Evolutionary conservation across 352 stramenopile genomes (phyloP), one percentile per base, ranked within the genome.

Genomic region (Phytopythium mirpurense): DNA sequence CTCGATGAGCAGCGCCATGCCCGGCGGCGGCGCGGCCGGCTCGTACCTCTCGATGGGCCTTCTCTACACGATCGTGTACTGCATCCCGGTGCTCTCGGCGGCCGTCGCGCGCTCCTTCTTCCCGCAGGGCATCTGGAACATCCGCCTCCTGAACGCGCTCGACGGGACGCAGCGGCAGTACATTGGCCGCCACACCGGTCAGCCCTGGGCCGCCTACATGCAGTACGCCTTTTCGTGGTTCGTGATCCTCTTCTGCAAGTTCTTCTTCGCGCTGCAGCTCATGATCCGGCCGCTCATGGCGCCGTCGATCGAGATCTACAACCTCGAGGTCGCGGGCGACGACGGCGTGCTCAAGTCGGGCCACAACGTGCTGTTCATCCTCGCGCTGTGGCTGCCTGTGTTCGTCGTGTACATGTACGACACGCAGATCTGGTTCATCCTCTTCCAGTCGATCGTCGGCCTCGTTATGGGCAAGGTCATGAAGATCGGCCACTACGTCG

Each of bases 351-450:
- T 92, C 36, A 63, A 90, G 54, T 88, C 78, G 23, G 73, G 78
- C 10, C 79, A 91, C 65, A 94, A 94, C 65, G 44, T 94, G 24
- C 56, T 83, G 53, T 92, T 94, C 62, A 90, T 94, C 41, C 19
- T 66, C 6, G 81, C 79, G 24, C 53, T 94, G 8, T 94, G 83
- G 83, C 68, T 77, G 21, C 83, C 83, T 0, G 74, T 89, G 35
- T 74, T 94, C 42, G 64, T 92, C 27, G 83, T 94, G 34, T 94
- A 91, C 59, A 82, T 94, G 57, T 94, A 94, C 72, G 83, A 94
- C 57, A 58, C 77, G 15, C 83, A 94, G 69, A 94, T 94, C 65
- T 94, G 82, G 78, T 87, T 94, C 50, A 89, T 86, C 35, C 37
- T 94, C 31, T 90, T 78, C 55, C 84, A 95, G 54, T 81, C 80